A percentile compares a stretch with the other conserved stretches of the same genome.
Conservation (phyloP, 2,329 filamentous ascomycete genomes). For the Diaporthe australafricana region DNA sequence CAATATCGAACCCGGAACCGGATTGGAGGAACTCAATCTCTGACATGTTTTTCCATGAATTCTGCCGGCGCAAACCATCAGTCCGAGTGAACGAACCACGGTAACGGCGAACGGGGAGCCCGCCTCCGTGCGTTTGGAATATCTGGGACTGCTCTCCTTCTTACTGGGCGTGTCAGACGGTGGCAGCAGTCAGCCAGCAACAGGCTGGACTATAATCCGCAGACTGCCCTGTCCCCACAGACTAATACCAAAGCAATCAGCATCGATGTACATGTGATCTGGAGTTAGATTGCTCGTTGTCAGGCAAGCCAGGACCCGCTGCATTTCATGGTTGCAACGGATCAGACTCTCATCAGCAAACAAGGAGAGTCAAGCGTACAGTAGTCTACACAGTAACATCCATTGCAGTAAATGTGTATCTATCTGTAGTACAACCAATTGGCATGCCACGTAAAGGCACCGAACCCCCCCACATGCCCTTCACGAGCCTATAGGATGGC, state of each 20-base stretch:
- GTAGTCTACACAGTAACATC: not conserved
- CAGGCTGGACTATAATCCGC: conserved; percentile 3
- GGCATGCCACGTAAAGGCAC: not conserved
- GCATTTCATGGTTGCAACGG: conserved; percentile 17
- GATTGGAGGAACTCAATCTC: conserved; percentile 23
- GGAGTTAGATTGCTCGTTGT: conserved; percentile 16
- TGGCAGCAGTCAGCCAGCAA: not conserved
- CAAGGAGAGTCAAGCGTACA: not conserved
- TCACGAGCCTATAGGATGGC: conserved; percentile 16
- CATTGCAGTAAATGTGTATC: too few species aligned
- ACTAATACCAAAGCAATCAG: not conserved
- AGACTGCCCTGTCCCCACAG: not conserved
- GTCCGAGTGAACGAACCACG: conserved; percentile 8
- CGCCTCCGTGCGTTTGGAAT: conserved; percentile 10
- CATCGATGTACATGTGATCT: conserved; percentile 19
- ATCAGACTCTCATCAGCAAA: not conserved
- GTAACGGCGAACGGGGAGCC: not conserved
- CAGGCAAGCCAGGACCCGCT: not conserved
- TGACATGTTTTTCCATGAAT: conserved; percentile 25
- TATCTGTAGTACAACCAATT: not conserved
- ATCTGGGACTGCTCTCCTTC: conserved; percentile 7
- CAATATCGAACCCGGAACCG: conserved; percentile 12
- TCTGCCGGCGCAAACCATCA: conserved; percentile 19
- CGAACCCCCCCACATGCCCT: not conserved
- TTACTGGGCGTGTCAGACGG: not conserved